Percentiles rank a stretch among this genome's conserved stretches.
Evolutionary conservation across 2,329 filamentous ascomycete species (phyloP).

Genomic region (Penicillium sumatraense): DNA sequence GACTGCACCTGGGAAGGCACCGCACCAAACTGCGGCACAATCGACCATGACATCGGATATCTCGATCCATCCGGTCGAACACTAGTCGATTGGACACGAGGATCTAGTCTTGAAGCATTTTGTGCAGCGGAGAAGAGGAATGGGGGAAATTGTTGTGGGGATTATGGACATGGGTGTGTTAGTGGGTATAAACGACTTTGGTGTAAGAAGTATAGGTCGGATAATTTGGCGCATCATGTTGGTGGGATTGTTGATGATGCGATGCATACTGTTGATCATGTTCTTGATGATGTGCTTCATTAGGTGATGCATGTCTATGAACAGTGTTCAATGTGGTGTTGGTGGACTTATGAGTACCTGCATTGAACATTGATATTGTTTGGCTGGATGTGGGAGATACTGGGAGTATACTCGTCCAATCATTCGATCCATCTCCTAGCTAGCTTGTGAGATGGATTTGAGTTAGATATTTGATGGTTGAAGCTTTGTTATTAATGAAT

Average conservation of each 20-base stretch:
- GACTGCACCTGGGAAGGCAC: conserved; percentile 13
- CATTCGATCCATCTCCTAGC: no score
- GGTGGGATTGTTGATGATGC: conserved; percentile 2
- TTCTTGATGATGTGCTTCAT: neutral
- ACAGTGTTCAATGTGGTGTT: no score
- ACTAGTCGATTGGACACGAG: conserved; percentile 11
- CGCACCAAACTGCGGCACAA: conserved; percentile 9
- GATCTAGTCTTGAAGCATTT: conserved; percentile 2
- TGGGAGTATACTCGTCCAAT: no score
- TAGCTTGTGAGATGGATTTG: no score
- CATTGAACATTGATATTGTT: no score
- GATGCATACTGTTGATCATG: conserved; percentile 1
- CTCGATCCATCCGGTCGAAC: conserved; percentile 6
- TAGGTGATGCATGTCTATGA: no score
- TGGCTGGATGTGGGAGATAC: no score
- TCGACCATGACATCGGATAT: conserved; percentile 5
- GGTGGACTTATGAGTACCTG: no score
- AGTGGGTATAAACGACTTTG: conserved; percentile 18
- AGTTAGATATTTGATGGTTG: no score
- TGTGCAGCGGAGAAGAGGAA: conserved; percentile 1
- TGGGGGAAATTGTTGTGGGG: conserved; percentile 6
- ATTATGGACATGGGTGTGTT: conserved; percentile 9
- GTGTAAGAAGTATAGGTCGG: conserved; percentile 11
- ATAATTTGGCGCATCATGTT: neutral
- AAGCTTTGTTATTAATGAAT: no score